phyloP scores from a whole-genome alignment of 805 yeast genomes.

The Wickerhamiella occidentalis region DNA sequence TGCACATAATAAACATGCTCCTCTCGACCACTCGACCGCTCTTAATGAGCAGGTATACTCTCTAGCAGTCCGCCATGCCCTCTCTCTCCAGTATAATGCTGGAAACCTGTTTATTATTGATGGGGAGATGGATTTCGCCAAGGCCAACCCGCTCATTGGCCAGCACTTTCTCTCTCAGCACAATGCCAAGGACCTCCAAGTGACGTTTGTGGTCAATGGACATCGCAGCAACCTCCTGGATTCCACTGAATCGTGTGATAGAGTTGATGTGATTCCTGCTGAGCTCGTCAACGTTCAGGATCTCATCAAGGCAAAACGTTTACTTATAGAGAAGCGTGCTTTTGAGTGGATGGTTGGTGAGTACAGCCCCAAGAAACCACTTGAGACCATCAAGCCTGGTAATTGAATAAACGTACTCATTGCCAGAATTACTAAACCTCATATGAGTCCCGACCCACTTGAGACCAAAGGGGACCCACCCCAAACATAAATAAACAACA shows the following conservation, averaged over 20 bases:
- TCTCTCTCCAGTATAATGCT: slow-evolving; percentile 64
- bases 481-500: neutral
- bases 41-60: slow-evolving; percentile 64
- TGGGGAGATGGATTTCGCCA: slow-evolving; percentile 30
- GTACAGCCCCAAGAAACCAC: neutral
- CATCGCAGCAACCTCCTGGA: slow-evolving; percentile 48
- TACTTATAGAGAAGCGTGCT: slow-evolving; percentile 61
- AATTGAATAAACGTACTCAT: neutral
- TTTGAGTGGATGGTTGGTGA: slow-evolving; percentile 43
- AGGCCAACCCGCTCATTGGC: slow-evolving; percentile 34
- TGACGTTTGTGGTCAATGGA: slow-evolving; percentile 57
- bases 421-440: neutral
- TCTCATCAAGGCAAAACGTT: slow-evolving; percentile 61
- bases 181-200: slow-evolving; percentile 18
- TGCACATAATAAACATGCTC: slow-evolving; percentile 83
- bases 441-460: neutral
- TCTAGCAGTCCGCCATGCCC: slow-evolving; percentile 66
- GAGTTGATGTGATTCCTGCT: slow-evolving; percentile 54
- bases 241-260: slow-evolving; percentile 41
- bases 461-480: neutral
- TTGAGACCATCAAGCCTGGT: neutral
- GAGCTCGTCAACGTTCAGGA: slow-evolving; percentile 79
- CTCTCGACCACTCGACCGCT: slow-evolving; percentile 73
- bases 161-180: slow-evolving; percentile 40
- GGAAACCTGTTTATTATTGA: slow-evolving; percentile 69